Evolutionary conservation across 768 basidiomycete species (phyloP).

Genomic region (Amyloporia xantha): DNA sequence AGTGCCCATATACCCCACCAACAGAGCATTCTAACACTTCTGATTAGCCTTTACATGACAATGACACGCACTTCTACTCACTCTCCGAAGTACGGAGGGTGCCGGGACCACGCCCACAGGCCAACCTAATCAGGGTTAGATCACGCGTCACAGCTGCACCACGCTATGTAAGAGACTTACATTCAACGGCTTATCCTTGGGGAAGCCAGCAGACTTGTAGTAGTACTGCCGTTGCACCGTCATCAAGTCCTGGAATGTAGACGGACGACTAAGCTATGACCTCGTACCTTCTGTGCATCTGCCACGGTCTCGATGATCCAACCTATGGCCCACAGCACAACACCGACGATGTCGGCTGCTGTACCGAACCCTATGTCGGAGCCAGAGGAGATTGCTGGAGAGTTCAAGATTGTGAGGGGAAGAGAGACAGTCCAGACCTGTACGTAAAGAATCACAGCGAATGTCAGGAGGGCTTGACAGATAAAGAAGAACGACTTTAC

Average conservation of each 20-base stretch:
- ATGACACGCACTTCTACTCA: constrained; percentile 27
- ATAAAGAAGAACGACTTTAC: too few relatives aligned
- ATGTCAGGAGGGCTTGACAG: too few relatives aligned
- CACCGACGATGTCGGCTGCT: constrained; percentile 53
- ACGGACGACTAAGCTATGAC: too few relatives aligned
- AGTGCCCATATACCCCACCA: constrained; percentile 66
- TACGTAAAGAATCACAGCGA: too few relatives aligned
- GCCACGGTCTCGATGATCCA: constrained; percentile 49
- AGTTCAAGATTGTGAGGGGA: constrained; percentile 60
- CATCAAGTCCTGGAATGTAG: too few relatives aligned
- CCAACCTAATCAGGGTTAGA: constrained; percentile 35
- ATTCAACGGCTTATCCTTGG: constrained; percentile 43
- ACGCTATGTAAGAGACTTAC: constrained; percentile 30
- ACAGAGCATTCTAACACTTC: constrained; percentile 40
- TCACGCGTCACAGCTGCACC: too few relatives aligned
- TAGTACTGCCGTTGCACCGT: constrained; percentile 29
- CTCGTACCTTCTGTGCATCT: constrained; percentile 58
- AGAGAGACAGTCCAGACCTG: constrained; percentile 59
- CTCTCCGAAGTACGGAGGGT: constrained; percentile 73
- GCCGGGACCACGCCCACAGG: constrained; percentile 52
- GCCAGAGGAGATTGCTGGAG: constrained; percentile 53
- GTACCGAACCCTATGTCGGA: constrained; percentile 56
- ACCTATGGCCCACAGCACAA: constrained; percentile 55
- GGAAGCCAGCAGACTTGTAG: constrained; percentile 44
- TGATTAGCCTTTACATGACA: background rate